These are phyloP conservation scores for Inonotus hispidus DNA, from an alignment of 1,284 basidiomycete genomes.

Conservation along the genomic window DNA sequence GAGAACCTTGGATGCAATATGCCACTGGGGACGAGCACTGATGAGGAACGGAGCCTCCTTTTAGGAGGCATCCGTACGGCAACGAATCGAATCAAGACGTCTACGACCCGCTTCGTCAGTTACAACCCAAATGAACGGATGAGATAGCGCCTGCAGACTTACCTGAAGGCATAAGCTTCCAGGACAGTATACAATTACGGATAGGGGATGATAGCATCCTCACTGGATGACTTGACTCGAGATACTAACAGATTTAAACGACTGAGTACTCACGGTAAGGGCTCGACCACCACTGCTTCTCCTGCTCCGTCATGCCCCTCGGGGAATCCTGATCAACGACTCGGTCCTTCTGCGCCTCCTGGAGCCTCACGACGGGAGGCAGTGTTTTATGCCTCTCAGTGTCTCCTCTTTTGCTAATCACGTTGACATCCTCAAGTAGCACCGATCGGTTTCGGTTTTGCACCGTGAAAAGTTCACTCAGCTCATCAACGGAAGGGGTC, in stretches of 20 bases:
- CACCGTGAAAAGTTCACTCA: slow-evolving; percentile 38
- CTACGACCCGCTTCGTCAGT: slow-evolving; percentile 30
- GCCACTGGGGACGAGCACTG: slow-evolving; percentile 54
- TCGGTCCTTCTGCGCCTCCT: slow-evolving; percentile 22
- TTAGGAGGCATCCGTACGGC: slow-evolving; percentile 36
- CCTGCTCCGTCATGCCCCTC: slow-evolving; percentile 54
- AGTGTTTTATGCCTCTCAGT: slow-evolving; percentile 52
- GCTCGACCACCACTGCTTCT: slow-evolving; percentile 62
- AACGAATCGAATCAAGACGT: slow-evolving; percentile 61
- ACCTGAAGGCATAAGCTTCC: slow-evolving; percentile 54
- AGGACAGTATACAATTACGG: slow-evolving; percentile 48
- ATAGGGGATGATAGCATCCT: slow-evolving; percentile 65
- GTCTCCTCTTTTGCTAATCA: slow-evolving; percentile 40
- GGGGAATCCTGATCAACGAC: slow-evolving; percentile 33
- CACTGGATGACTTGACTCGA: slow-evolving; percentile 37
- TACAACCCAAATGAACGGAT: background rate
- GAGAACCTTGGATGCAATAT: slow-evolving; percentile 60
- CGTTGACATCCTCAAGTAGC: slow-evolving; percentile 46
- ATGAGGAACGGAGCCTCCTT: slow-evolving; percentile 19
- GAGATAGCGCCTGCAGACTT: slow-evolving; percentile 15
- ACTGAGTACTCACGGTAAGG: slow-evolving; percentile 55
- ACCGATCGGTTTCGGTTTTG: slow-evolving; percentile 46
- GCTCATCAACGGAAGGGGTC: slow-evolving; percentile 25
- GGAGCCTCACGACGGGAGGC: slow-evolving; percentile 41
- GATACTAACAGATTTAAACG: background rate